These are phyloP conservation scores for Exophiala sideris DNA, from an alignment of 2,329 filamentous ascomycete species.

Conservation along the genomic window DNA sequence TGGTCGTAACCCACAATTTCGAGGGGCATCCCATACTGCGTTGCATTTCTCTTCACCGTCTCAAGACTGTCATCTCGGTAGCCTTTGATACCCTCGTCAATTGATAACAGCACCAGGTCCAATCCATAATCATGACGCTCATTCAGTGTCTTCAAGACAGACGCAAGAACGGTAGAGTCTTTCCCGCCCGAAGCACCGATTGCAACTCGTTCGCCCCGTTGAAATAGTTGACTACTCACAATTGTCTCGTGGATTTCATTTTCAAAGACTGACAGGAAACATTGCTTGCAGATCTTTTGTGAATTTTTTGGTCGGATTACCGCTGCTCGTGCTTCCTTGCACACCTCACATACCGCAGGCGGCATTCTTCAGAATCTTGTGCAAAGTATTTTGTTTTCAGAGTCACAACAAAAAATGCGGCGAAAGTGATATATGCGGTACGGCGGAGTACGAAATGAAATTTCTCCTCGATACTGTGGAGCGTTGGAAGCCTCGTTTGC, in stretches of 20 bases:
- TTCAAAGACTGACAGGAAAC: slow-evolving; percentile 86
- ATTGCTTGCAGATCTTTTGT: slow-evolving; percentile 84
- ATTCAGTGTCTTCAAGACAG: slow-evolving; percentile 90
- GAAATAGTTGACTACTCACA: slow-evolving; percentile 73
- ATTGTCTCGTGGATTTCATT: slow-evolving; percentile 94
- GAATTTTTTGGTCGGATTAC: slow-evolving; percentile 95
- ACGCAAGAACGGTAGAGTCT: slow-evolving; percentile 93
- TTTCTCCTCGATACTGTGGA: background rate
- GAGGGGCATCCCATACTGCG: slow-evolving; percentile 85
- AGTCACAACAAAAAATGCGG: background rate
- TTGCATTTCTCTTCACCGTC: slow-evolving; percentile 90
- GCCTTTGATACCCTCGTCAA: slow-evolving; percentile 96
- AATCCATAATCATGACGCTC: slow-evolving; percentile 83
- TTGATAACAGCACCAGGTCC: slow-evolving; percentile 79
- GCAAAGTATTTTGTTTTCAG: background rate
- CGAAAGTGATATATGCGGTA: background rate
- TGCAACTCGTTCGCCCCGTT: slow-evolving; percentile 77
- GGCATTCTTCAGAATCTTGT: slow-evolving; percentile 57
- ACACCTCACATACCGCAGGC: slow-evolving; percentile 71
- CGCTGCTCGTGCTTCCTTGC: slow-evolving; percentile 72
- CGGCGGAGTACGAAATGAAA: background rate
- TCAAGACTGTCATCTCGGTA: slow-evolving; percentile 95
- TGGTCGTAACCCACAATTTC: slow-evolving; percentile 91
- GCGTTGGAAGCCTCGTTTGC: background rate
- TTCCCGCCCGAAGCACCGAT: slow-evolving; percentile 97